Evolutionary conservation across 73 alveolate genomes (phyloP).

Genomic region (Paramecium tetraurelia): DNA sequence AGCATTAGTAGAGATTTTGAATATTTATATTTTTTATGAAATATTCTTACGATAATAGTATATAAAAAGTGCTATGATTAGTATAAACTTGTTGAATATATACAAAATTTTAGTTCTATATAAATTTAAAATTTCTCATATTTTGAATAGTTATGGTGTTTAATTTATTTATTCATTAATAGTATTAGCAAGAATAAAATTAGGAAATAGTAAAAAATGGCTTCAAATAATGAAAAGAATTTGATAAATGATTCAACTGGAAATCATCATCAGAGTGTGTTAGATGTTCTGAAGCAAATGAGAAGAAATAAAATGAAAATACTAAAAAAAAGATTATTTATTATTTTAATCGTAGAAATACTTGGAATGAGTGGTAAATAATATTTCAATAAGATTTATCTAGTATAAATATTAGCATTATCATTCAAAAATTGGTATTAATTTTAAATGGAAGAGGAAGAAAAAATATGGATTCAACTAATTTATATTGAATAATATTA

Average conservation of each 20-base stretch:
- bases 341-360: background rate
- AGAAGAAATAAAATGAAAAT: background rate
- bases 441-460: background rate
- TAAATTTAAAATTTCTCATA: background rate
- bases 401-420: background rate
- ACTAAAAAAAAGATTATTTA: background rate
- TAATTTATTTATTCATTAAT: background rate
- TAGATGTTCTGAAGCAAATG: background rate
- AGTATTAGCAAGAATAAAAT: background rate
- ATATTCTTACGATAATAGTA: too few relatives aligned
- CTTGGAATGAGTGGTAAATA: background rate
- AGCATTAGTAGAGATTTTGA: too few relatives aligned
- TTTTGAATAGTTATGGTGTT: background rate
- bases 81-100: too few relatives aligned
- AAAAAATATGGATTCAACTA: background rate
- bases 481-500: background rate
- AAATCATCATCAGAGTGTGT: background rate
- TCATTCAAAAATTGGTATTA: conserved; percentile 1
- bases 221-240: background rate
- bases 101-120: background rate
- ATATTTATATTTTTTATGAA: too few relatives aligned
- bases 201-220: background rate
- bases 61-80: too few relatives aligned
- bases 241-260: background rate
- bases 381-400: background rate